These are phyloP conservation scores for Chaetomium fimeti DNA, from an alignment of 495 filamentous ascomycete species.

Conservation along the genomic window DNA sequence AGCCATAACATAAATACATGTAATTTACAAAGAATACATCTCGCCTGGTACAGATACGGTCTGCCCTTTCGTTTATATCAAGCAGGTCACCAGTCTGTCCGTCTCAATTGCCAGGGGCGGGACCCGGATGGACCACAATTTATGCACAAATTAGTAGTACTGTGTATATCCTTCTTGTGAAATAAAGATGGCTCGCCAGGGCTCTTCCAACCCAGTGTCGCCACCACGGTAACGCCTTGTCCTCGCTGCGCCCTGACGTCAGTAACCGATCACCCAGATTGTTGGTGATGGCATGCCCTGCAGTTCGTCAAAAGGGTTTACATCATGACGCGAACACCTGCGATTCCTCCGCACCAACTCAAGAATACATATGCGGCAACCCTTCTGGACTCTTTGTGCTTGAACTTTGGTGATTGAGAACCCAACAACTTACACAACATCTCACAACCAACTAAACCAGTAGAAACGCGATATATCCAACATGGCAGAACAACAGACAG, in stretches of 20 bases:
- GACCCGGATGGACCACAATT: too few relatives aligned
- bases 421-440: background rate
- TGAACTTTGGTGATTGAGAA: background rate
- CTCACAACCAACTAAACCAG: background rate
- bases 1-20: too few relatives aligned
- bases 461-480: constrained; percentile 3
- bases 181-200: too few relatives aligned
- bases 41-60: too few relatives aligned
- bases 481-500: constrained; percentile 35
- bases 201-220: background rate
- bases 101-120: too few relatives aligned
- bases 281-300: background rate
- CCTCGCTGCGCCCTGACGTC: constrained; percentile 3
- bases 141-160: too few relatives aligned
- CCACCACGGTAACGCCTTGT: background rate
- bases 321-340: background rate
- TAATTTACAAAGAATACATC: too few relatives aligned
- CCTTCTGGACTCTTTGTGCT: too few relatives aligned
- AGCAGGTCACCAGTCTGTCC: too few relatives aligned
- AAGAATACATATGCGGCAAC: background rate
- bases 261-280: background rate
- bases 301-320: background rate
- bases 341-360: background rate
- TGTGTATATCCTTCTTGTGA: too few relatives aligned
- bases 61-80: too few relatives aligned